Evolutionary conservation across 2,329 filamentous ascomycete genomes (phyloP).

Genomic region (Trichoderma pleuroti): DNA sequence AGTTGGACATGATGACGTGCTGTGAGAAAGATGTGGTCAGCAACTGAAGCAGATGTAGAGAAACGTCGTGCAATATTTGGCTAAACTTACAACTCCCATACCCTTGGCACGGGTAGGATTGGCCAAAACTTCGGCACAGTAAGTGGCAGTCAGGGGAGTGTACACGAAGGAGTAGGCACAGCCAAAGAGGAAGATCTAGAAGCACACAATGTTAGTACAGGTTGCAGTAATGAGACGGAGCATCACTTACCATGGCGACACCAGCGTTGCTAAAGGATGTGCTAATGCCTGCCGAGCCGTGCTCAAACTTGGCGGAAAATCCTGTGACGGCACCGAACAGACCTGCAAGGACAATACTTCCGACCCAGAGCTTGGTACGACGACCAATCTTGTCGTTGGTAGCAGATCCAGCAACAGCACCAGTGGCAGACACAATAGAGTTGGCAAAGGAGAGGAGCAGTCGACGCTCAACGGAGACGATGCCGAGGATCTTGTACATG

Average conservation of each 20-base stretch:
- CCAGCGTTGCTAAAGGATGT: slow-evolving; percentile 40
- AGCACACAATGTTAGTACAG: slow-evolving; percentile 22
- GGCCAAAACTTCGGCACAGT: slow-evolving; percentile 34
- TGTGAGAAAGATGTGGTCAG: background rate
- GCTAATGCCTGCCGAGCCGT: slow-evolving; percentile 32
- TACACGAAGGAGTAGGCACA: slow-evolving; percentile 50
- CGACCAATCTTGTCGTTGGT: slow-evolving; percentile 31
- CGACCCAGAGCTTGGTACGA: slow-evolving; percentile 47
- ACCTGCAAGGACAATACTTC: slow-evolving; percentile 45
- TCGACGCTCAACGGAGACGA: slow-evolving; percentile 50
- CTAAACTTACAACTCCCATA: slow-evolving; percentile 30
- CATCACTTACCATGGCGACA: slow-evolving; percentile 42
- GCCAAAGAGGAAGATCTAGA: slow-evolving; percentile 48
- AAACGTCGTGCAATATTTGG: background rate
- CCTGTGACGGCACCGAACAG: slow-evolving; percentile 47
- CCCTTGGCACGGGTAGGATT: slow-evolving; percentile 36
- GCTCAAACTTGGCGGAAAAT: slow-evolving; percentile 40
- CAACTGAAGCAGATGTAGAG: background rate
- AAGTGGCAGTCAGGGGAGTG: slow-evolving; percentile 43
- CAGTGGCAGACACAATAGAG: slow-evolving; percentile 38
- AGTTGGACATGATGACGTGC: slow-evolving; percentile 31
- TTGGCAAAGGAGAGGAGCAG: slow-evolving; percentile 42
- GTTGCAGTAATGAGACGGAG: too few species aligned
- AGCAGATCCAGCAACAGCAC: slow-evolving; percentile 36
- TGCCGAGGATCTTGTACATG: slow-evolving; percentile 49